phyloP scores from a whole-genome alignment of 1,139 yeast species.

The Saccharomycopsis hybrid region DNA sequence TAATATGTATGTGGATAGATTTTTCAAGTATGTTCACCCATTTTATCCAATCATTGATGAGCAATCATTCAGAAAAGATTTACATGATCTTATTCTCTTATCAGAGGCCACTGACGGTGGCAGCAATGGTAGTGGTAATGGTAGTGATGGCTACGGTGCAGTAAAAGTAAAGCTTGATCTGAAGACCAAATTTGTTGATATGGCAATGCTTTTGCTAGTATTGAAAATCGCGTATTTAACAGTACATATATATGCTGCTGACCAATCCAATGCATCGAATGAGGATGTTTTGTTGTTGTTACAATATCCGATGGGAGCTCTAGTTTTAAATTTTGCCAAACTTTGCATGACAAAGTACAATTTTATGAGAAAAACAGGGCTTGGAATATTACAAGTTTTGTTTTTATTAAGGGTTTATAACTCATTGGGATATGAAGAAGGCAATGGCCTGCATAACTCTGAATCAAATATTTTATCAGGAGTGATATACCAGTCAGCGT shows the following conservation, averaged over 20 bases:
- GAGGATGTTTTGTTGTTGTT: slow-evolving; percentile 25
- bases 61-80: slow-evolving; percentile 27
- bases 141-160: slow-evolving; percentile 10
- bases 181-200: slow-evolving; percentile 31
- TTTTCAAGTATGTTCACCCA: slow-evolving; percentile 42
- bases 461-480: slow-evolving; percentile 37
- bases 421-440: slow-evolving; percentile 44
- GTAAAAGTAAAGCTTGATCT: slow-evolving; percentile 14
- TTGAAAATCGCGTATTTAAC: slow-evolving; percentile 23
- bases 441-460: slow-evolving; percentile 41
- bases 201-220: slow-evolving; percentile 37
- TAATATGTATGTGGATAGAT: slow-evolving; percentile 34
- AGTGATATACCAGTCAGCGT: slow-evolving; percentile 35
- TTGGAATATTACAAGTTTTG: slow-evolving; percentile 44
- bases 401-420: slow-evolving; percentile 42
- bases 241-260: slow-evolving; percentile 2
- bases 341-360: slow-evolving; percentile 31
- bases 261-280: not conserved
- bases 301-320: slow-evolving; percentile 32
- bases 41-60: slow-evolving; percentile 49
- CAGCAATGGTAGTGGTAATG: too few species aligned
- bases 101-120: not conserved
- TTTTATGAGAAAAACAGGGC: slow-evolving; percentile 31
- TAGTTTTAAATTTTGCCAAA: slow-evolving; percentile 30
- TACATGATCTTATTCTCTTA: slow-evolving; percentile 22